Evolutionary conservation across 805 yeast species (phyloP), one percentile per base, ranked within the genome.

Genomic region (Brettanomyces naardenensis): DNA sequence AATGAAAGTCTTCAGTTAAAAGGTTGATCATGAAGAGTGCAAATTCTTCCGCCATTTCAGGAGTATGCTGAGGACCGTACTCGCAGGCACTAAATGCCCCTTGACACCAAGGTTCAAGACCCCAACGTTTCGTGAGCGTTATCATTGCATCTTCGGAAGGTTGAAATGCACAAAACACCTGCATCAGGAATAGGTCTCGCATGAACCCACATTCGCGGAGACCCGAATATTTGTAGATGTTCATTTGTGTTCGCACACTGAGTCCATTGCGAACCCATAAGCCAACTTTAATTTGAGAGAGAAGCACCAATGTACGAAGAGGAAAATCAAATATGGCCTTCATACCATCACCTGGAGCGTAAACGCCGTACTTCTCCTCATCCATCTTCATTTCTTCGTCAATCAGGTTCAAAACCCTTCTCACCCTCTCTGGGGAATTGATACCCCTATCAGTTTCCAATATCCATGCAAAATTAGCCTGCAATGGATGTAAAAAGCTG

Each of bases 201-300:
- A 78, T 66, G 52, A 71, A 89, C 0, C 96, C 95, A 43, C 76
- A 75, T 45, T 89, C 97, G 38, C 97, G 66, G 35, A 89, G 68
- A 4, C 87, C 83, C 10, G 88, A 72, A 41, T 75, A 80, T 28
- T 82, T 72, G 55, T 90, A 90, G 40, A 88, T 77, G 47, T 78
- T 81, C 45, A 83, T 68, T 53, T 90, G 97, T 19, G 79, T 77
- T 29, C 82, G 69, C 4, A 87, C 78, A 29, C 89, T 80, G 41
- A 75, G 71, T 0, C 98, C 98, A 58, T 90, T 90, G 51, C 97
- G 72, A 0, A 90, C 96, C 97, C 97, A 90, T 40, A 82, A 72
- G 0, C 96, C 96, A 0, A 83, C 78, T 43, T 85, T 80, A 6
- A 90, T 83, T 51, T 92, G 97, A 0, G 95, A 76, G 45, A 86